Evolutionary conservation across 2,329 filamentous ascomycete species (phyloP), one percentile per base, ranked within the genome.

Genomic region (Hawksworthiomyces lignivorus): DNA sequence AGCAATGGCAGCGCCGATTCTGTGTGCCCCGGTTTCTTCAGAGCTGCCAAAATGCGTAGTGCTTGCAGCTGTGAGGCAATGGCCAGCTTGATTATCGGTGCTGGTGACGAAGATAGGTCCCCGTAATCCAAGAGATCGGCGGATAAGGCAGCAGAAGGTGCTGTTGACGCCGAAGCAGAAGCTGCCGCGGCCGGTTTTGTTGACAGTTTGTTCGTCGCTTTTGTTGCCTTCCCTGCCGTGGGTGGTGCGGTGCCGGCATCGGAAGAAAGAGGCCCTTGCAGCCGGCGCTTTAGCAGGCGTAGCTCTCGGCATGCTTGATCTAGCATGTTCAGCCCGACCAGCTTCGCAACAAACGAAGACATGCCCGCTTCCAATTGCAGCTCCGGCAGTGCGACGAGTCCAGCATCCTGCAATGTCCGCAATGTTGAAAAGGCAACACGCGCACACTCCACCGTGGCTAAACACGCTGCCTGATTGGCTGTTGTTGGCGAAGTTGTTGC

Each of bases 361-460:
- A 86, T 84, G 41, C 84, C 85, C 45, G 70, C 79, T 56, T 89
- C 85, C 4, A 89, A 60, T 54, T 89, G 83, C 29, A 84, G 63
- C 33, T 75, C 70, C 1, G 77, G 71, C n/a, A 80, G 63, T 9
- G 71, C 62, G 9, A 77, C 62, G 8, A 71, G 67, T 6, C 72
- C 62, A 1, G 72, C 63, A 20, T 72, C 65, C 38, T 83, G 74
- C 19, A 78, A 54, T 21, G 70, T 67, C 37, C 81, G 70, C 29
- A 89, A 64, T 37, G 76, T 79, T 7, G 72, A 63, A 53, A 89
- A 86, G 2, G 81, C 82, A 21, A 75, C 59, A 9, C 82, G 72
- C 7, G 80, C 75, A 53, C 84, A 88, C 61, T 88, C 83, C 11
- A 81, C 78, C 1, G 70, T 72, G 2, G 78, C 69, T 12, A 80